Conservation (phyloP, 2,329 filamentous ascomycete genomes). For the Ophiosphaerella narmari region DNA sequence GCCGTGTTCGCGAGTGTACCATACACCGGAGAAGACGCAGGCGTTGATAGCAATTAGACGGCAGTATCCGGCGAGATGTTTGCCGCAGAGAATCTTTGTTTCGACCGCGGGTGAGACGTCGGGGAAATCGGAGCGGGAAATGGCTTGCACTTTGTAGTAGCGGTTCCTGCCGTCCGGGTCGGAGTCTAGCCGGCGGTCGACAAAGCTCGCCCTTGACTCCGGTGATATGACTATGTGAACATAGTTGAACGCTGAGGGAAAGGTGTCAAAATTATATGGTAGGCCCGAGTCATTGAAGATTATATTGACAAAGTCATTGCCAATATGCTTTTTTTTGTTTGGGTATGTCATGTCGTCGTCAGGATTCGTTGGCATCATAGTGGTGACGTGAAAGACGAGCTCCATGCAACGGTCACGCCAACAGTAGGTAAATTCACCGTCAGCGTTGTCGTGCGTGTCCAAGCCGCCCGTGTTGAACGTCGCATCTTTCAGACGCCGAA, state of each 20-base stretch:
- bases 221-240: conserved; percentile 96
- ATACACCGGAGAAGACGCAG: conserved; percentile 91
- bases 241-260: conserved; percentile 93
- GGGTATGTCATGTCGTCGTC: conserved; percentile 73
- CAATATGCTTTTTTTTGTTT: conserved; percentile 91
- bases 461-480: conserved; percentile 93
- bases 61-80: conserved; percentile 82
- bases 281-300: conserved; percentile 96
- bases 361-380: conserved; percentile 92
- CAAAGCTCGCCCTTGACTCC: conserved; percentile 76
- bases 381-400: conserved; percentile 93
- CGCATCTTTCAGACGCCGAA: conserved; percentile 79
- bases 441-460: conserved; percentile 74
- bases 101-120: conserved; percentile 89
- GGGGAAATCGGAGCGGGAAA: conserved; percentile 87
- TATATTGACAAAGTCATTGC: conserved; percentile 97
- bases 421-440: conserved; percentile 87
- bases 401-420: conserved; percentile 96
- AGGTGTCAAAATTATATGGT: conserved; percentile 86
- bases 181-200: conserved; percentile 57
- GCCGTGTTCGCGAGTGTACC: conserved; percentile 74
- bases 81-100: conserved; percentile 84
- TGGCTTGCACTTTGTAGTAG: conserved; percentile 88
- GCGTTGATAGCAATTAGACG: conserved; percentile 89
- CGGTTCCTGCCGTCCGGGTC: conserved; percentile 49